Conservation (phyloP, 169 alveolate genomes). For the Eimeria tenella region DNA sequence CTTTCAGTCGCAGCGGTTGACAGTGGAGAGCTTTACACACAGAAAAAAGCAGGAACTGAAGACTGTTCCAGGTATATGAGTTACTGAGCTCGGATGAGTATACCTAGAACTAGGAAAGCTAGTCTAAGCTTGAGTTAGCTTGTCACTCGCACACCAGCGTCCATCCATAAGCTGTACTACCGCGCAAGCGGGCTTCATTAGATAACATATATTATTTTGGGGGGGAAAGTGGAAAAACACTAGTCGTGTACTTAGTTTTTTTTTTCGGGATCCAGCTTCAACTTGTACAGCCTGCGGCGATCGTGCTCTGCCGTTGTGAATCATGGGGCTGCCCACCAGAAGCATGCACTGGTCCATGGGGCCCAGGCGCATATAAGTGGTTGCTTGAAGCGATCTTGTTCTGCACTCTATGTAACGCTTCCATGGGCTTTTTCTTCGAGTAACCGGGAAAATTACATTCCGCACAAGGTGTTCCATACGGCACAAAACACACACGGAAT, state of each 20-base stretch:
- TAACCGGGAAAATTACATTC: too few species aligned
- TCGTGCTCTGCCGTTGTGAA: constrained; percentile 28
- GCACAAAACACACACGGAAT: too few species aligned
- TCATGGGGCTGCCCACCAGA: constrained; percentile 55
- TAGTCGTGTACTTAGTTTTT: background rate
- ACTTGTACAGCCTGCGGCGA: background rate
- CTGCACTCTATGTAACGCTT: too few species aligned
- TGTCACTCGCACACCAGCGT: constrained; percentile 37
- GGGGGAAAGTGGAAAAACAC: background rate
- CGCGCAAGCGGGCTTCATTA: background rate
- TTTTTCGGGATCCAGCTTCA: background rate
- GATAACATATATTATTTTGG: background rate
- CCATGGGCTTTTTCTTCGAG: too few species aligned
- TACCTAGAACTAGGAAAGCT: background rate
- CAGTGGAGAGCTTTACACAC: background rate
- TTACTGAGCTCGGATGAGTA: background rate
- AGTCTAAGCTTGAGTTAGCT: background rate
- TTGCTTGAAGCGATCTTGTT: too few species aligned
- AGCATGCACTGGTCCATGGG: constrained; percentile 20
- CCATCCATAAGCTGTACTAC: background rate
- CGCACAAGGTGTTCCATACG: too few species aligned
- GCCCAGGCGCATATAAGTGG: too few species aligned
- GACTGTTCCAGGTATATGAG: background rate
- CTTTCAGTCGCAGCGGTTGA: background rate
- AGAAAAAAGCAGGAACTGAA: background rate